Conservation (phyloP, 2,329 filamentous ascomycete species). For the Fusarium sp. region DNA sequence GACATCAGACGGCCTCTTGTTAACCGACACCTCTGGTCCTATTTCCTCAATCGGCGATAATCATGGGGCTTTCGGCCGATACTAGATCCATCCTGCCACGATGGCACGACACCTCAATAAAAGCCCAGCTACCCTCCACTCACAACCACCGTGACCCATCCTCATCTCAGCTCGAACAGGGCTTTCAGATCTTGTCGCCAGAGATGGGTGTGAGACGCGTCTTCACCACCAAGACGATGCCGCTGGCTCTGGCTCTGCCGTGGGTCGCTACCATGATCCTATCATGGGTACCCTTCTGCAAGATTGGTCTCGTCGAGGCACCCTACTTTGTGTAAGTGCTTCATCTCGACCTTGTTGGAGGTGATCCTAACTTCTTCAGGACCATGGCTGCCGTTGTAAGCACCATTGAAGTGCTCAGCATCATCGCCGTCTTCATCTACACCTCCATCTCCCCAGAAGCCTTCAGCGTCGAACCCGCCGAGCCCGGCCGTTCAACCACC, state of each 20-base stretch:
- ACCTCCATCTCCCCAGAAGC: slow-evolving; percentile 11
- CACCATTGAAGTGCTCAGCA: slow-evolving; percentile 39
- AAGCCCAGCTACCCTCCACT: slow-evolving; percentile 5
- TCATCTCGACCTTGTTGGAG: not conserved
- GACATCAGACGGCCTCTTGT: too few relatives aligned
- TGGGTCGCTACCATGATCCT: slow-evolving; percentile 37
- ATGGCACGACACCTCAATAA: slow-evolving; percentile 16
- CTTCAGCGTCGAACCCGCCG: slow-evolving; percentile 6
- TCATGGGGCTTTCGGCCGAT: slow-evolving; percentile 17
- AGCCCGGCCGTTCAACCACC: not conserved
- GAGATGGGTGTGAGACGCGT: not conserved
- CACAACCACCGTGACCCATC: not conserved
- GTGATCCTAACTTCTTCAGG: slow-evolving; percentile 11
- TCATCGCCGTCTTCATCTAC: slow-evolving; percentile 33
- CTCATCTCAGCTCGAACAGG: slow-evolving; percentile 6
- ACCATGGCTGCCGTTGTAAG: slow-evolving; percentile 29
- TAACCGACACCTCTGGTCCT: not conserved
- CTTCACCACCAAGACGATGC: slow-evolving; percentile 22
- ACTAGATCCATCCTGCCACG: slow-evolving; percentile 30
- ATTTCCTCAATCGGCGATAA: not conserved
- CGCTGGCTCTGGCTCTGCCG: slow-evolving; percentile 32
- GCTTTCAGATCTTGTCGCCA: not conserved
- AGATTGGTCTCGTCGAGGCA: slow-evolving; percentile 25
- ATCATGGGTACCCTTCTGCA: slow-evolving; percentile 38
- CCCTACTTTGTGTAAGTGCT: slow-evolving; percentile 32